Percentiles rank a stretch among this genome's conserved stretches.
Conservation (phyloP, 2,329 filamentous ascomycete genomes). For the Cladosporium oxysporum region DNA sequence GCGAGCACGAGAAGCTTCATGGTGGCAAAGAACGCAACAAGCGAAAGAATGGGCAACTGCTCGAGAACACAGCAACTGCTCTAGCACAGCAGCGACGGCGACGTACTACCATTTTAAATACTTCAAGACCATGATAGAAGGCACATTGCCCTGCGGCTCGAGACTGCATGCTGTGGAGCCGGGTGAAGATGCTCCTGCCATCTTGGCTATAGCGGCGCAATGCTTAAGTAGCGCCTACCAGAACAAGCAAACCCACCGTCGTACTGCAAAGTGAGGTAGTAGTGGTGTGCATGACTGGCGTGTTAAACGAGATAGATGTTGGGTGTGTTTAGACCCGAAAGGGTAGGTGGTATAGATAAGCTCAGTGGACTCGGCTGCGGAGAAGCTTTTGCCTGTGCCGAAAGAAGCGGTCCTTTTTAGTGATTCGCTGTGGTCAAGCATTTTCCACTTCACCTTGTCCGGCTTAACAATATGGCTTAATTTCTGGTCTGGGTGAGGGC, state of each 20-base stretch:
- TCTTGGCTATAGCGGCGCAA: conserved; percentile 5
- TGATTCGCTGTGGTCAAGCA: background rate
- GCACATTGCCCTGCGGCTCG: conserved; percentile 1
- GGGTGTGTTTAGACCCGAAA: conserved; percentile 1
- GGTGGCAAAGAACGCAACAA: background rate
- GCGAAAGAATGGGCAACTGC: background rate
- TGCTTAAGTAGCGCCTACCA: background rate
- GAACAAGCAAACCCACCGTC: background rate
- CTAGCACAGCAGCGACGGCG: background rate
- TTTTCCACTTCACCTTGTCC: conserved; percentile 7
- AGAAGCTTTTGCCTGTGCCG: background rate
- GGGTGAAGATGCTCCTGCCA: conserved; percentile 3
- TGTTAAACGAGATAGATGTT: background rate
- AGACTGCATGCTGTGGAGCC: conserved; percentile 2
- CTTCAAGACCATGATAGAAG: background rate
- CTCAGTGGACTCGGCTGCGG: background rate
- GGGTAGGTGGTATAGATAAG: conserved; percentile 16
- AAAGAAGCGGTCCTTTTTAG: background rate
- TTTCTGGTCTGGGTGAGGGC: background rate
- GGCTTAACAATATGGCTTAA: background rate
- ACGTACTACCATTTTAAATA: background rate
- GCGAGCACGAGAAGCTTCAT: conserved; percentile 8
- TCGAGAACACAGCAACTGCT: background rate
- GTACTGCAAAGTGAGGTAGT: background rate
- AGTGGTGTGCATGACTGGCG: conserved; percentile 7